phyloP scores from a whole-genome alignment of 2,329 filamentous ascomycete species.

The Meredithiella fracta region DNA sequence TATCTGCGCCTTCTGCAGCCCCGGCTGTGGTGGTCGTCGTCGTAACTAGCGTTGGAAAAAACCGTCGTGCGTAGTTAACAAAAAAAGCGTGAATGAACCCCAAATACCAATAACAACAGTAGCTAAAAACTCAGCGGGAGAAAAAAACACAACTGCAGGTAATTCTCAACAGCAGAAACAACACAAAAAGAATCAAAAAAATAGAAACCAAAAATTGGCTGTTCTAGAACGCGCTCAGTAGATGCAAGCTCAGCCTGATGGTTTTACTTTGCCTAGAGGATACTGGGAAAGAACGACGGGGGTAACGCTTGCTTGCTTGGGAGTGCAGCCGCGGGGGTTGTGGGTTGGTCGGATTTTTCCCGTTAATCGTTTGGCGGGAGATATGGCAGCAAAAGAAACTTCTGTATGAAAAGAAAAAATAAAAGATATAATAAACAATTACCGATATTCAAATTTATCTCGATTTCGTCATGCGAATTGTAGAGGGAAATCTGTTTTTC shows the following conservation, averaged over 20 bases:
- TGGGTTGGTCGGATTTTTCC: background rate
- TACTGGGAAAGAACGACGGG: background rate
- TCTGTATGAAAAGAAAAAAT: background rate
- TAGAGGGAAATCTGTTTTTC: too few relatives aligned
- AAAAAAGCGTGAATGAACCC: background rate
- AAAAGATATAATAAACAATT: background rate
- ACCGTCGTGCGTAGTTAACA: background rate
- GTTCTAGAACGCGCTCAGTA: background rate
- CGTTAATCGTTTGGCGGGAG: background rate
- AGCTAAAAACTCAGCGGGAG: background rate
- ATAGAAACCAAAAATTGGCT: background rate
- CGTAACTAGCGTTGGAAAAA: background rate
- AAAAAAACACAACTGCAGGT: background rate
- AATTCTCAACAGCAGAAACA: too few relatives aligned
- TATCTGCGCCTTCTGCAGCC: conserved; percentile 1
- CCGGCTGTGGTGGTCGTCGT: conserved; percentile 1
- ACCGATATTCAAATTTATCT: background rate
- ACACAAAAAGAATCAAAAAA: background rate
- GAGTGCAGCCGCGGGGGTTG: background rate
- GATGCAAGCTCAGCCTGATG: background rate
- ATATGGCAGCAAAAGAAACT: background rate
- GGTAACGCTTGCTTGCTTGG: background rate
- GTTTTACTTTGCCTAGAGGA: background rate
- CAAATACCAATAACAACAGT: background rate
- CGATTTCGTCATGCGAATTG: background rate